Conservation (phyloP, 2,329 filamentous ascomycete species). For the Trichoderma oligosporum region DNA sequence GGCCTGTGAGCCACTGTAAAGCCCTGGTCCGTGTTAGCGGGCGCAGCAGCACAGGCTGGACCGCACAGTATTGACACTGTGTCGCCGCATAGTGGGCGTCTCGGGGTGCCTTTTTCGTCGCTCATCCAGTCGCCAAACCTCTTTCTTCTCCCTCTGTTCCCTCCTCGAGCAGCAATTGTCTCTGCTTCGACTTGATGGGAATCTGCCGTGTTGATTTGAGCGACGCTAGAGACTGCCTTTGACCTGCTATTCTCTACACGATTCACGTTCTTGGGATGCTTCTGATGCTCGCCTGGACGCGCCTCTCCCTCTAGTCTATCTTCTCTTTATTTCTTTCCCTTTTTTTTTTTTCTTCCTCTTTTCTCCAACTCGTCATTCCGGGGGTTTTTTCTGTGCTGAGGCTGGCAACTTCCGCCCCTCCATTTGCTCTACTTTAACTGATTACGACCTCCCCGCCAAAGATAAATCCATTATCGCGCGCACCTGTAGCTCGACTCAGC, state of each 20-base stretch:
- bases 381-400: neutral
- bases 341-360: neutral
- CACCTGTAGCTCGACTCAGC: conserved; percentile 18
- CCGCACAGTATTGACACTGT: conserved; percentile 14
- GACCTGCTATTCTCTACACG: neutral
- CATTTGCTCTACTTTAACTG: neutral
- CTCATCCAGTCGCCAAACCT: conserved; percentile 23
- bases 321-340: neutral
- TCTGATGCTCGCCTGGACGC: neutral
- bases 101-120: conserved; percentile 11
- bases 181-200: conserved; percentile 18
- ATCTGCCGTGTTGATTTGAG: conserved; percentile 25
- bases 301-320: neutral
- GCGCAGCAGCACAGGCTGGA: conserved; percentile 18
- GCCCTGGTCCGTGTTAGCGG: conserved; percentile 18
- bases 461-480: conserved; percentile 8
- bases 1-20: conserved; percentile 3
- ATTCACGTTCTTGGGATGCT: conserved; percentile 18
- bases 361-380: neutral
- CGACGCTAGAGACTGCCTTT: conserved; percentile 22
- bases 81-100: conserved; percentile 15
- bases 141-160: conserved; percentile 28
- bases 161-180: conserved; percentile 13
- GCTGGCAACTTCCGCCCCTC: conserved; percentile 5
- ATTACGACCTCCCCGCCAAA: conserved; percentile 20